Evolutionary conservation across 1,139 yeast genomes (phyloP), one percentile per base, ranked within the genome.

Genomic region (Zygoascus sp.): DNA sequence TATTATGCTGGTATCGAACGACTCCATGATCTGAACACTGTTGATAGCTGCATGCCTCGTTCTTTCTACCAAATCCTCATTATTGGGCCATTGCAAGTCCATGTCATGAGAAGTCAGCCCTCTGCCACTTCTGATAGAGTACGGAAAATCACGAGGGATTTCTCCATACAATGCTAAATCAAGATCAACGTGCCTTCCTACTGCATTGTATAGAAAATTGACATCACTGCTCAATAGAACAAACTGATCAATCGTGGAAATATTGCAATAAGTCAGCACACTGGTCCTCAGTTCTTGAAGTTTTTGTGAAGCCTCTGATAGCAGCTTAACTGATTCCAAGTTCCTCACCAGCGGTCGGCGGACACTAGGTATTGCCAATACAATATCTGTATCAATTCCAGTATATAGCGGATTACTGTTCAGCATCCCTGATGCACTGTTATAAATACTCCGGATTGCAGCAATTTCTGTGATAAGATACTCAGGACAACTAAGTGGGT

Each of bases 321-420:
- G 16, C 19, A 23, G 15, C 23, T 22, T 19, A 32, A 11, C 6
- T 13, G 44, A 39, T 23, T 35, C 40, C 10, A 32, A 5, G 17
- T 13, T 25, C 16, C 44, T 23, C 16, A 8, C 13, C 30, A 42
- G 19, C 11, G 44, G 44, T 15, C 27, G 37, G 11, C 28, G 13
- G 10, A 23, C 44, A 34, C 30, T 27, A 34, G 44, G 44, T 15
- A 42, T 35, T 10, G 34, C 30, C 15, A 42, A 19, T n/a, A 42
- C 44, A n/a, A 32, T 42, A 19, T 35, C 44, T 7, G 23, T 42
- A 11, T 42, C 39, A 5, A 42, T 42, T 10, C 40, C 44, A 17
- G 44, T 25, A 22, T 42, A 42, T n/a, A 42, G 21, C 2, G 44
- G 44, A 16, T 42, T 35, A 15, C 32, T 35, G 34, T 42, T 42